Base-by-base conservation (phyloP, 805 yeast genomes). In the Starmerella tilneyi region DNA sequence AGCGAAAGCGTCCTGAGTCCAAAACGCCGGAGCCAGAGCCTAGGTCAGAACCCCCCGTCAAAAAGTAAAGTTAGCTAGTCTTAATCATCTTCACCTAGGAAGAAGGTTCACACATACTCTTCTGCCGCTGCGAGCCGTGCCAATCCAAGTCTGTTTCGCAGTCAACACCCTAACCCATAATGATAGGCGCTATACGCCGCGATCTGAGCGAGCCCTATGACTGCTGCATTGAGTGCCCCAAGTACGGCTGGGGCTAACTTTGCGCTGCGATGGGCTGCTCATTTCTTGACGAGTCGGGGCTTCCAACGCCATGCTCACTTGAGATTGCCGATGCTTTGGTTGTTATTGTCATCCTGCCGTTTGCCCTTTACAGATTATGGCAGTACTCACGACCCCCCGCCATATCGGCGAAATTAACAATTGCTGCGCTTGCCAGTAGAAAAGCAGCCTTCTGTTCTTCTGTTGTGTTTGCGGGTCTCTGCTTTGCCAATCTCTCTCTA, bases 1-100 rank as follows among this genome's bases (percentile, higher is more conserved):
- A 59, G 48, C 51, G 58, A 27, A 53, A 50, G 48, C 49, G 51
- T 9, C 42, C 48, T 11, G 43, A 37, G 19, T 5, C 38, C n/a
- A 24, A 41, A 9, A 13, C 36, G 4, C 35, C 43, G 3, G 36
- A 22, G 36, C 34, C 43, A 4, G 33, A 28, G 9, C 4, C 41
- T n/a, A n/a, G n/a, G n/a, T n/a, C n/a, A n/a, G n/a, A n/a, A n/a
- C n/a, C n/a, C n/a, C n/a, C n/a, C n/a, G n/a, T n/a, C n/a, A n/a
- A n/a, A n/a, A n/a, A n/a, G n/a, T n/a, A n/a, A n/a, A n/a, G n/a
- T n/a, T n/a, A n/a, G n/a, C n/a, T n/a, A n/a, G n/a, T n/a, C n/a
- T n/a, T n/a, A n/a, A n/a, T n/a, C n/a, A n/a, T n/a, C n/a, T n/a
- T n/a, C n/a, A n/a, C n/a, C n/a, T n/a, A n/a, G n/a, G n/a, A n/a